Conservation (phyloP, 345 rosid genomes). For the Nasturtium officinale region DNA sequence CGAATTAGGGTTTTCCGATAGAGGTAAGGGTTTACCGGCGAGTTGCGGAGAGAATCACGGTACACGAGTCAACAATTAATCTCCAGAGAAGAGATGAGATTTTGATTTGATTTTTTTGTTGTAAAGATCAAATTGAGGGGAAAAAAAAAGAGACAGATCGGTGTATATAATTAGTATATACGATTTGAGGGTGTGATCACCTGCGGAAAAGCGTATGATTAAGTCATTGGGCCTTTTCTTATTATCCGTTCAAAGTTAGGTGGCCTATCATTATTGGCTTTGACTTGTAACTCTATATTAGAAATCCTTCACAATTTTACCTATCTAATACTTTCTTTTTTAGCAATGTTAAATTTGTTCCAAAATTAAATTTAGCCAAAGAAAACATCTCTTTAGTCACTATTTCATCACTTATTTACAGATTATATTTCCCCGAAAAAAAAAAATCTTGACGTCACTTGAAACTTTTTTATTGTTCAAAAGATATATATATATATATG, state of each 20-base stretch:
- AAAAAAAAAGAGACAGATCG: background rate
- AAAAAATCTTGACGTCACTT: too few species aligned
- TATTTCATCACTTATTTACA: background rate
- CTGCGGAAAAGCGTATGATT: background rate
- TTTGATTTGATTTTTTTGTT: slow-evolving; percentile 14
- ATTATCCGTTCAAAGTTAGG: background rate
- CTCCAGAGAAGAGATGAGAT: slow-evolving; percentile 10
- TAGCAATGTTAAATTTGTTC: background rate
- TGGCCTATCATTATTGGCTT: slow-evolving; percentile 11
- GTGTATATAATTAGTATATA: too few species aligned
- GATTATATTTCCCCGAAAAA: background rate
- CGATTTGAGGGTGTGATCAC: background rate
- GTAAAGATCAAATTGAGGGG: background rate
- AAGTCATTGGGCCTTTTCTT: slow-evolving; percentile 21
- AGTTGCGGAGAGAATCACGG: slow-evolving; percentile 13
- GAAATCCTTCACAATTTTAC: background rate
- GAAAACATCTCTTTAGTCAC: background rate
- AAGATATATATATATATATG: background rate
- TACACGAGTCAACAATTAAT: slow-evolving; percentile 36
- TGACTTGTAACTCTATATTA: background rate
- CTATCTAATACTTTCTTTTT: background rate
- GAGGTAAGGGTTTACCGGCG: slow-evolving; percentile 23
- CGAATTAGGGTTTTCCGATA: slow-evolving; percentile 21
- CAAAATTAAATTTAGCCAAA: background rate
- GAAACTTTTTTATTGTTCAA: background rate